Percentiles rank a stretch among this genome's conserved stretches.
Evolutionary conservation across 1,284 basidiomycete species (phyloP).

Genomic region (Sanghuangporus baumii): DNA sequence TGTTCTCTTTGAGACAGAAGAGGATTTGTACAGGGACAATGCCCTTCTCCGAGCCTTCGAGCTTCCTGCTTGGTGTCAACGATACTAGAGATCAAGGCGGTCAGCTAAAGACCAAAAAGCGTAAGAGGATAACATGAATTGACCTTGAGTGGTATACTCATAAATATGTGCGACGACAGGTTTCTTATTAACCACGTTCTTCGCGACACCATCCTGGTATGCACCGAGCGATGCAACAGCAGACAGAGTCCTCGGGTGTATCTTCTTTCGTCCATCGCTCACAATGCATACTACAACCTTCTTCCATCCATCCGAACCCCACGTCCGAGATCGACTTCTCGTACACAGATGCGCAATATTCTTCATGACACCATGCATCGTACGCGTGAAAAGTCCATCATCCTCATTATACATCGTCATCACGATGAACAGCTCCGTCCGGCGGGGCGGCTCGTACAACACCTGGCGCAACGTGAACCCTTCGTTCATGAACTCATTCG

Average conservation of each 20-base stretch:
- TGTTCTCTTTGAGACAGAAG: slow-evolving; percentile 93
- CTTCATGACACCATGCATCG: slow-evolving; percentile 92
- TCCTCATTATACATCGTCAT: slow-evolving; percentile 83
- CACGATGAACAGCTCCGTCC: slow-evolving; percentile 79
- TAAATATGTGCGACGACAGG: slow-evolving; percentile 90
- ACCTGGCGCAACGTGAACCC: slow-evolving; percentile 79
- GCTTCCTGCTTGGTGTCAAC: slow-evolving; percentile 74
- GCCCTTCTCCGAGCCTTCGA: slow-evolving; percentile 77
- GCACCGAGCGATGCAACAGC: slow-evolving; percentile 85
- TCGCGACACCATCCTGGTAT: slow-evolving; percentile 87
- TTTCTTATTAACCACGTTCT: slow-evolving; percentile 84
- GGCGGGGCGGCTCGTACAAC: slow-evolving; percentile 78
- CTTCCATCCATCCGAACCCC: slow-evolving; percentile 97
- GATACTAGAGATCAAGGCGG: slow-evolving; percentile 49
- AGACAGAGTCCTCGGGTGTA: slow-evolving; percentile 80
- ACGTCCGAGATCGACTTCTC: slow-evolving; percentile 81
- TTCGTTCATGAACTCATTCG: slow-evolving; percentile 77
- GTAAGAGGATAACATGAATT: slow-evolving; percentile 25
- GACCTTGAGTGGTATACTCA: slow-evolving; percentile 89
- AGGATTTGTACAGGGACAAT: slow-evolving; percentile 87
- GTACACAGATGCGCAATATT: slow-evolving; percentile 82
- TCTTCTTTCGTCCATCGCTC: slow-evolving; percentile 62
- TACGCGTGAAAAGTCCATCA: slow-evolving; percentile 72
- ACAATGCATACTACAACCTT: slow-evolving; percentile 65
- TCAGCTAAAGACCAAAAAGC: background rate